These are phyloP conservation scores for Yamadazyma songkhlaensis DNA, from an alignment of 1,139 yeast species.

Conservation along the genomic window DNA sequence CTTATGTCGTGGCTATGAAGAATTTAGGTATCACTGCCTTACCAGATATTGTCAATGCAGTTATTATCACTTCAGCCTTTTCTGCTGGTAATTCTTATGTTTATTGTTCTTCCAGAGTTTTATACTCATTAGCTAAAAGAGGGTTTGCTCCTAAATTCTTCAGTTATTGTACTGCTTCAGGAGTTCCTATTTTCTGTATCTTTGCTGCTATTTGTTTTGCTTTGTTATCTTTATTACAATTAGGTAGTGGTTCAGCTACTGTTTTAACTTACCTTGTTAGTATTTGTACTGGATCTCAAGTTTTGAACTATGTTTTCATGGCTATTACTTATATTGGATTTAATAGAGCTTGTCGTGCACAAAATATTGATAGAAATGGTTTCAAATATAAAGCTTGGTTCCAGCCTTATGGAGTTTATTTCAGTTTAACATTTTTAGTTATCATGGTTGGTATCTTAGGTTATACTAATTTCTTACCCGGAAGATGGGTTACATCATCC, in stretches of 20 bases:
- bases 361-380: constrained; percentile 63
- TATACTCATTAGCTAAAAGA: constrained; percentile 37
- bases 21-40: constrained; percentile 35
- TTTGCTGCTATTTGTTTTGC: constrained; percentile 56
- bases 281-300: constrained; percentile 75
- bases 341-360: constrained; percentile 55
- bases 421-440: constrained; percentile 34
- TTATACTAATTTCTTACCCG: constrained; percentile 36
- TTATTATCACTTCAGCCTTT: constrained; percentile 43
- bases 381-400: constrained; percentile 76
- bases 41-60: constrained; percentile 42
- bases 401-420: constrained; percentile 71
- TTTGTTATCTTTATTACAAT: constrained; percentile 57
- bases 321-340: constrained; percentile 58
- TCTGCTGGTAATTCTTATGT: constrained; percentile 47
- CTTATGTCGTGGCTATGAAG: constrained; percentile 46
- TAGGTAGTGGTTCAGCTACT: constrained; percentile 56
- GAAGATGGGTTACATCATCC: constrained; percentile 24
- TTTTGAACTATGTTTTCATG: constrained; percentile 69
- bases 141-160: constrained; percentile 41
- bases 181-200: constrained; percentile 56
- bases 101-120: constrained; percentile 42
- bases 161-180: constrained; percentile 37
- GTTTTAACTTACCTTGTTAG: constrained; percentile 76
- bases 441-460: constrained; percentile 40